Evolutionary conservation across 768 basidiomycete species (phyloP).

Genomic region (Suillus subaureus): DNA sequence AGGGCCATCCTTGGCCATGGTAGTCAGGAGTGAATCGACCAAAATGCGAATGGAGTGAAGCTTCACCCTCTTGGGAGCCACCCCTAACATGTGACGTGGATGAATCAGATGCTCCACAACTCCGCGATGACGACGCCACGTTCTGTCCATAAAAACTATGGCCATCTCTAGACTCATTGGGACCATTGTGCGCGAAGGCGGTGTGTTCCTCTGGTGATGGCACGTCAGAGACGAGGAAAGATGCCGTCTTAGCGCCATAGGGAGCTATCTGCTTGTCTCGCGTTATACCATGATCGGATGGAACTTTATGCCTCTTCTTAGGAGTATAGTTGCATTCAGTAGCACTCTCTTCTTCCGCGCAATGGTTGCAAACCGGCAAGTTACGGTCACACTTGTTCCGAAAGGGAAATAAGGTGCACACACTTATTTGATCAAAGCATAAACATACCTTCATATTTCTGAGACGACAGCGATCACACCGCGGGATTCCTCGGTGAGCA

Average conservation of each 20-base stretch:
- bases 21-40: slow-evolving; percentile 27
- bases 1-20: slow-evolving; percentile 20
- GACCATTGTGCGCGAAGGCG: slow-evolving; percentile 18
- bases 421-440: neutral
- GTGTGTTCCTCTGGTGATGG: slow-evolving; percentile 34
- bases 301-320: slow-evolving; percentile 64
- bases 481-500: slow-evolving; percentile 73
- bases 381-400: slow-evolving; percentile 65
- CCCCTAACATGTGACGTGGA: slow-evolving; percentile 23
- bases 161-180: slow-evolving; percentile 30
- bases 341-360: slow-evolving; percentile 49
- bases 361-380: slow-evolving; percentile 71
- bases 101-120: slow-evolving; percentile 22
- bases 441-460: slow-evolving; percentile 64
- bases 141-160: slow-evolving; percentile 54
- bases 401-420: slow-evolving; percentile 9
- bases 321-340: slow-evolving; percentile 72
- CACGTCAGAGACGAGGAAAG: slow-evolving; percentile 48
- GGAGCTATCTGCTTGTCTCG: slow-evolving; percentile 41
- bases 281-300: slow-evolving; percentile 41
- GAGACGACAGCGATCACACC: slow-evolving; percentile 70
- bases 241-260: slow-evolving; percentile 50
- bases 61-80: slow-evolving; percentile 19
- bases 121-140: slow-evolving; percentile 39
- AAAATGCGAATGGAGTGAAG: slow-evolving; percentile 17